phyloP scores from a whole-genome alignment of 1,139 yeast species.

The Pichia sp. region DNA sequence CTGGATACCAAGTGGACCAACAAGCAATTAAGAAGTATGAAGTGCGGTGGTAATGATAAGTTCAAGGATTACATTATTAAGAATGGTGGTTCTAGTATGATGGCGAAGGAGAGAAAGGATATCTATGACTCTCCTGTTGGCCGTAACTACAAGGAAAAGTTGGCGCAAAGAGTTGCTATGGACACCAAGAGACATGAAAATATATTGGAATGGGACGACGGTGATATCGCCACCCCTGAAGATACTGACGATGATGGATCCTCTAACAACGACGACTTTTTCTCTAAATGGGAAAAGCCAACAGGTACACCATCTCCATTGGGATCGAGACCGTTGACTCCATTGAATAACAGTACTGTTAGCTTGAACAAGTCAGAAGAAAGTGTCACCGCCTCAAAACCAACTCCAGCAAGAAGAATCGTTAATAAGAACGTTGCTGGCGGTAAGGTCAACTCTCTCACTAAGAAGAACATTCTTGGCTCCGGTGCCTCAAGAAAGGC shows the following conservation, averaged over 20 bases:
- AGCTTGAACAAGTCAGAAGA: slow-evolving; percentile 20
- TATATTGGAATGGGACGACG: slow-evolving; percentile 46
- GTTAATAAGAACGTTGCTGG: slow-evolving; percentile 17
- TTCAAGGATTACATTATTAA: slow-evolving; percentile 79
- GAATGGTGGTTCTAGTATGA: slow-evolving; percentile 73
- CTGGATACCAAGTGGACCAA: slow-evolving; percentile 87
- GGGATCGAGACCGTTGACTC: slow-evolving; percentile 43
- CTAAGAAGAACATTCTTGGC: slow-evolving; percentile 26
- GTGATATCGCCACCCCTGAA: slow-evolving; percentile 29
- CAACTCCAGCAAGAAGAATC: slow-evolving; percentile 21
- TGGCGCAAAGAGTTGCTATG: slow-evolving; percentile 56
- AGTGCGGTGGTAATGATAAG: slow-evolving; percentile 83
- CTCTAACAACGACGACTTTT: slow-evolving; percentile 70
- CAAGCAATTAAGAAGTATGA: slow-evolving; percentile 81
- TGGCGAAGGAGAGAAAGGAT: slow-evolving; percentile 57
- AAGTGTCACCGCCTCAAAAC: slow-evolving; percentile 3
- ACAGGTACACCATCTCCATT: slow-evolving; percentile 49
- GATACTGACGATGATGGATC: slow-evolving; percentile 31
- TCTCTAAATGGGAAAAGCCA: slow-evolving; percentile 87
- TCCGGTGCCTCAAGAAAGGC: slow-evolving; percentile 41
- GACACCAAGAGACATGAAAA: slow-evolving; percentile 71
- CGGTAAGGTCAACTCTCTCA: slow-evolving; percentile 8
- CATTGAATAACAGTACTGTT: slow-evolving; percentile 21
- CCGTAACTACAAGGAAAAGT: slow-evolving; percentile 66
- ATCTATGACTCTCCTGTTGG: slow-evolving; percentile 83